Conservation (phyloP, 371 early-diverging fungal species). For the Syncephalastrum sp. region DNA sequence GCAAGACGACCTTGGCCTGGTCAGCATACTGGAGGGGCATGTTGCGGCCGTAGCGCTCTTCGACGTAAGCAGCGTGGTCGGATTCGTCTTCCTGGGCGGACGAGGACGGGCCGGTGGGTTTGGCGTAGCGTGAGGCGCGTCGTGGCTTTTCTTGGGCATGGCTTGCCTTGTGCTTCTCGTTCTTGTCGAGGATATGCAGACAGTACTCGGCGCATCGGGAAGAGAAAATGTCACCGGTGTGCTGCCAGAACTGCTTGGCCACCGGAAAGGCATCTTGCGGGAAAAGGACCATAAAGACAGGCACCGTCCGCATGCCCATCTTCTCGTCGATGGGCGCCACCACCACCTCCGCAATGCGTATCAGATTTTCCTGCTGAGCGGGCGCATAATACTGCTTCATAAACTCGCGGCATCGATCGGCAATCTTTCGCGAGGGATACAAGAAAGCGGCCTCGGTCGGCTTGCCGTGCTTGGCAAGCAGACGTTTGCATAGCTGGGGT, state of each 20-base stretch:
- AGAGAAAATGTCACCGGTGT: constrained; percentile 86
- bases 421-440: constrained; percentile 71
- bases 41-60: constrained; percentile 93
- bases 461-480: constrained; percentile 68
- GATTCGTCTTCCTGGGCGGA: constrained; percentile 25
- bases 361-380: constrained; percentile 22
- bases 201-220: constrained; percentile 87
- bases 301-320: constrained; percentile 23
- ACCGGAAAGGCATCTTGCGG: constrained; percentile 63
- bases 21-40: constrained; percentile 68
- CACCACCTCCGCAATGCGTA: constrained; percentile 67
- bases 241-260: constrained; percentile 95
- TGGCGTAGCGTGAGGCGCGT: neutral
- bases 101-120: constrained; percentile 3
- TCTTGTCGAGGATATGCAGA: constrained; percentile 62
- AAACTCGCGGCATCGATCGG: constrained; percentile 70
- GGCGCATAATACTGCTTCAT: constrained; percentile 49
- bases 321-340: constrained; percentile 41
- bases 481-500: constrained; percentile 30
- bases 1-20: constrained; percentile 71
- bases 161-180: constrained; percentile 1
- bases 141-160: constrained; percentile 6
- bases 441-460: constrained; percentile 67
- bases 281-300: constrained; percentile 74
- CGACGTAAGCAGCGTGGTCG: constrained; percentile 68